Percentiles rank a stretch among this genome's conserved stretches.
Evolutionary conservation across 2,329 filamentous ascomycete species (phyloP).

Genomic region (Camillea tinctor): DNA sequence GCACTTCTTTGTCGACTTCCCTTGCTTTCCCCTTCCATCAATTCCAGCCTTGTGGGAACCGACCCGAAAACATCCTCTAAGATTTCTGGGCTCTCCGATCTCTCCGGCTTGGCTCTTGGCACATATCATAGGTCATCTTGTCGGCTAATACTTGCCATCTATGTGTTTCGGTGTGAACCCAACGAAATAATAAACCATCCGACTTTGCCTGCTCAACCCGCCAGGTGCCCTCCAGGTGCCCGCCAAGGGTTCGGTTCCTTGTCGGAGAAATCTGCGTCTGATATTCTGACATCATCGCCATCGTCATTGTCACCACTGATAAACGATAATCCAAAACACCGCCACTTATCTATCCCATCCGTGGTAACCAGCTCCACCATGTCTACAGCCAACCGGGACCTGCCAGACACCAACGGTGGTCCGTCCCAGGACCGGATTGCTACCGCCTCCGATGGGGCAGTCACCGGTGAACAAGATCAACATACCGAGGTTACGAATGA

Average conservation of each 20-base stretch:
- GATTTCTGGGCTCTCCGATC: background rate
- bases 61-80: background rate
- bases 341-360: no score
- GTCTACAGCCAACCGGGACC: background rate
- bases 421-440: background rate
- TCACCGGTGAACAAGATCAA: constrained; percentile 1
- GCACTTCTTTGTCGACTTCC: background rate
- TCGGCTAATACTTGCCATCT: background rate
- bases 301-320: no score
- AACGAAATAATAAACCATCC: no score
- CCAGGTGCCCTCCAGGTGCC: no score
- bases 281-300: background rate
- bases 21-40: background rate
- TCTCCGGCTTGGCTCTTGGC: background rate
- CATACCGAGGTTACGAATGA: constrained; percentile 10
- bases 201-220: no score
- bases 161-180: no score
- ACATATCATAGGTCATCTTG: background rate
- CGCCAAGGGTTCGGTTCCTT: no score
- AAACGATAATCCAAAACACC: no score
- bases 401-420: background rate
- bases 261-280: background rate
- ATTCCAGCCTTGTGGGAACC: background rate
- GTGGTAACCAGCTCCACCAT: background rate
- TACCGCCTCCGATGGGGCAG: background rate